phyloP scores from a whole-genome alignment of 495 filamentous ascomycete genomes.

The Aspergillus sclerotioniger region DNA sequence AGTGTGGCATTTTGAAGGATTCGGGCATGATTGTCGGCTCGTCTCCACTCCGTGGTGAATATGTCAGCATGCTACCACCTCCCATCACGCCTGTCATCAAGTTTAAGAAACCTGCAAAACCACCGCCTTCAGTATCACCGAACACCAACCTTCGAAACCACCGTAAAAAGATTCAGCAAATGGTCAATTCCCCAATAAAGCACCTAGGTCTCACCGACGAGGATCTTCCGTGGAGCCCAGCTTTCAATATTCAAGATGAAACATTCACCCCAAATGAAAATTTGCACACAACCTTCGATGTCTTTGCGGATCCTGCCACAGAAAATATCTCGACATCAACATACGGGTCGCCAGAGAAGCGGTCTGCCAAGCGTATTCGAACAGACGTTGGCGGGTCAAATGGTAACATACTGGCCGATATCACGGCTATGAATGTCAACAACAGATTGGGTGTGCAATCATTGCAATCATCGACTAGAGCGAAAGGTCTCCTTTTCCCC shows the following conservation, averaged over 20 bases:
- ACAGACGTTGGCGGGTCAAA: constrained; percentile 48
- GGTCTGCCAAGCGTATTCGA: constrained; percentile 61
- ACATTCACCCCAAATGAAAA: constrained; percentile 47
- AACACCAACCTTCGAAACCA: constrained; percentile 94
- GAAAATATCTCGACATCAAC: constrained; percentile 49
- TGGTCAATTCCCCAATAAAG: constrained; percentile 85
- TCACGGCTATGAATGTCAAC: constrained; percentile 55
- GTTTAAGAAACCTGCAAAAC: constrained; percentile 76
- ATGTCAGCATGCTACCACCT: constrained; percentile 63
- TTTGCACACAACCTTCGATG: constrained; percentile 60
- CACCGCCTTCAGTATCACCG: constrained; percentile 85
- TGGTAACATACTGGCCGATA: constrained; percentile 61
- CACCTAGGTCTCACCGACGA: constrained; percentile 64
- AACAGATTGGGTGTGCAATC: constrained; percentile 43
- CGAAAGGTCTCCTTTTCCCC: constrained; percentile 45
- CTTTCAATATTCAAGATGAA: constrained; percentile 64
- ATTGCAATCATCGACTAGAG: constrained; percentile 24
- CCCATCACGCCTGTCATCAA: constrained; percentile 85
- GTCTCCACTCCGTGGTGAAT: constrained; percentile 57
- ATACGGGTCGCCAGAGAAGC: constrained; percentile 75
- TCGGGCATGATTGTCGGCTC: constrained; percentile 48
- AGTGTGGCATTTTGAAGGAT: constrained; percentile 51
- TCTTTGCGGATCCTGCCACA: constrained; percentile 64
- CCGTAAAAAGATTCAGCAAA: constrained; percentile 77
- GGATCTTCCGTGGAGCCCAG: constrained; percentile 71